Base-by-base conservation (phyloP, 495 filamentous ascomycete genomes). In the Lophiostoma macrostomum region DNA sequence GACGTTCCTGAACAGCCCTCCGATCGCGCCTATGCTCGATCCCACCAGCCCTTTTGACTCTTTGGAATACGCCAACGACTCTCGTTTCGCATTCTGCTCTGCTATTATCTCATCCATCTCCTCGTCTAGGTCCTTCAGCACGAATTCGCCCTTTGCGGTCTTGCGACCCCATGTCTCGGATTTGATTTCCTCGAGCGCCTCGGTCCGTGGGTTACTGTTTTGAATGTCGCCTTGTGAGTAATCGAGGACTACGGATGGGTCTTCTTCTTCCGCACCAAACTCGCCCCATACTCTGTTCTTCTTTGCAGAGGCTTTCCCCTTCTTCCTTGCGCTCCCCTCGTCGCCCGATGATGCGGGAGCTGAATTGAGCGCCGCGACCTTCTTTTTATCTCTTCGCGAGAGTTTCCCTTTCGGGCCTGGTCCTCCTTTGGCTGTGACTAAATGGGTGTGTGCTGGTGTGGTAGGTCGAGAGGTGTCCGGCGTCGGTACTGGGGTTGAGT, bases 261-360 rank as follows among this genome's bases (percentile, higher is more conserved):
- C 88, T 41, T 87, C 88, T 62, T 96, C 93, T 59, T 91, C 88
- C 7, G 87, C 90, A 6, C 93, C 93, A 67, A 91, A 87, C 0
- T 84, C 89, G 68, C 91, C 86, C 93, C 93, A 98, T 61, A 81
- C 87, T 42, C 94, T 82, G 64, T 85, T 83, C 58, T 87, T 90
- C 76, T 98, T 98, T 5, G 49, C 40, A 5, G 40, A 24, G 24
- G 19, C 36, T 36, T 65, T 69, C 16, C 30, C 48, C 24, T 74
- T 71, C 60, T 80, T 83, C 38, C 75, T 80, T 19, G 70, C 63
- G 3, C 76, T 50, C 14, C 71, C 76, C 63, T 96, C 90, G 50
- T 96, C 93, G 0, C 90, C 88, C 4, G 90, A 95, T 0, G 91
- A 95, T 16, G 74, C 79, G 38, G 83, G 85, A 27, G 83, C 78